Conservation (phyloP, 805 yeast species). For the Wickerhamiella occidentalis region DNA sequence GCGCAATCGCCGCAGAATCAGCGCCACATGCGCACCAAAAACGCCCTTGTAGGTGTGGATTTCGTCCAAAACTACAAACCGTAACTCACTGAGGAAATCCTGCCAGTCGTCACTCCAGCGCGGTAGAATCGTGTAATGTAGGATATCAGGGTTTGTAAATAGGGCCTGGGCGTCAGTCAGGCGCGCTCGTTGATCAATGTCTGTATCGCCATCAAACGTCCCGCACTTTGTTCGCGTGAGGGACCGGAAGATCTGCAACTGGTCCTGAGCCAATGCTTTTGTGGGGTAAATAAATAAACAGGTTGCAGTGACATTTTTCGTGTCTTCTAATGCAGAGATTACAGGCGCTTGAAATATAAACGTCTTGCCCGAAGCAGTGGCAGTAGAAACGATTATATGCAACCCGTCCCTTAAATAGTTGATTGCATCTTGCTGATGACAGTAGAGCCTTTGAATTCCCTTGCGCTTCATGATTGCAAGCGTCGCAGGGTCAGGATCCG, state of each 20-base stretch:
- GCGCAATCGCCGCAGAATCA: slow-evolving; percentile 66
- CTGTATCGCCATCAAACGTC: slow-evolving; percentile 93
- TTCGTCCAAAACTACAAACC: slow-evolving; percentile 69
- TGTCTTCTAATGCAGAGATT: slow-evolving; percentile 33
- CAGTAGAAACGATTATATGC: slow-evolving; percentile 80
- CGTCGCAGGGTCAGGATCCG: slow-evolving; percentile 18
- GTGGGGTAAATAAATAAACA: slow-evolving; percentile 91
- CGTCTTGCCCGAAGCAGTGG: slow-evolving; percentile 95
- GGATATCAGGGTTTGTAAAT: slow-evolving; percentile 90
- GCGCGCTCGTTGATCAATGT: slow-evolving; percentile 41
- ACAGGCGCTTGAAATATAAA: slow-evolving; percentile 85
- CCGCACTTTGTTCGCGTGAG: slow-evolving; percentile 48
- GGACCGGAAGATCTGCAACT: slow-evolving; percentile 63
- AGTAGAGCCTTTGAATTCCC: slow-evolving; percentile 45
- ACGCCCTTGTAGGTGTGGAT: slow-evolving; percentile 80
- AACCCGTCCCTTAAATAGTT: slow-evolving; percentile 39
- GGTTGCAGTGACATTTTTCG: slow-evolving; percentile 39
- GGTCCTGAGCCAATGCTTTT: slow-evolving; percentile 96
- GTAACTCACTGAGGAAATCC: slow-evolving; percentile 49
- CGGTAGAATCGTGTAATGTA: slow-evolving; percentile 77
- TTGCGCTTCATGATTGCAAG: slow-evolving; percentile 38
- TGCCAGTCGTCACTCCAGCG: slow-evolving; percentile 59
- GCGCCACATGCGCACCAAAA: slow-evolving; percentile 86
- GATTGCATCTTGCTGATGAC: slow-evolving; percentile 75
- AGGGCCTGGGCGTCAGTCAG: slow-evolving; percentile 61